These are phyloP conservation scores for Leccinum sublutescens DNA, from an alignment of 768 basidiomycete genomes.

Conservation along the genomic window DNA sequence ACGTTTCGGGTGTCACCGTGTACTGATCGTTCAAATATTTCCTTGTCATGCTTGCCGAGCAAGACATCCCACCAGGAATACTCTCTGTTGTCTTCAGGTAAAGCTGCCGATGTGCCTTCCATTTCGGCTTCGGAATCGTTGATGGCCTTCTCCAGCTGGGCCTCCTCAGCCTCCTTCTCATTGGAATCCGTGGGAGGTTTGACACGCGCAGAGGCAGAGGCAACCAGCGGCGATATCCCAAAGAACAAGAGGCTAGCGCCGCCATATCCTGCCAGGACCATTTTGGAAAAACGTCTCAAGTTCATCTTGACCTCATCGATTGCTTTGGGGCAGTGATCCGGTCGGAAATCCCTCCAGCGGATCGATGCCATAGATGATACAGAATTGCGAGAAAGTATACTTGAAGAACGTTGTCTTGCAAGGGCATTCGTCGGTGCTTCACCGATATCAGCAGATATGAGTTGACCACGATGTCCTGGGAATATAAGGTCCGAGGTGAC, in stretches of 20 bases:
- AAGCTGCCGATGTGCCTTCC: slow-evolving; percentile 38
- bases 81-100: slow-evolving; percentile 28
- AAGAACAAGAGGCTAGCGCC: slow-evolving; percentile 82
- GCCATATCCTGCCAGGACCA: slow-evolving; percentile 83
- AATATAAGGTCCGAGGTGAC: slow-evolving; percentile 74
- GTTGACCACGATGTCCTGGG: slow-evolving; percentile 64
- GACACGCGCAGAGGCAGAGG: slow-evolving; percentile 25
- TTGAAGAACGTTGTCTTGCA: slow-evolving; percentile 32
- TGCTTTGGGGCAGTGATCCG: slow-evolving; percentile 29
- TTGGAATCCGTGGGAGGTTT: slow-evolving; percentile 29
- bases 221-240: slow-evolving; percentile 49
- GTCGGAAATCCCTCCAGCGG: slow-evolving; percentile 23
- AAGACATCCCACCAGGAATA: slow-evolving; percentile 87
- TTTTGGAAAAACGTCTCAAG: slow-evolving; percentile 75
- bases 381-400: slow-evolving; percentile 25
- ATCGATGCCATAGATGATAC: slow-evolving; percentile 28
- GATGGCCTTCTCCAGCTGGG: slow-evolving; percentile 61
- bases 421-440: slow-evolving; percentile 41
- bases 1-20: slow-evolving; percentile 25
- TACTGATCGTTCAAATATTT: slow-evolving; percentile 72
- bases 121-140: slow-evolving; percentile 69
- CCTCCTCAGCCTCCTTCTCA: slow-evolving; percentile 56
- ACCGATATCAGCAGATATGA: slow-evolving; percentile 82
- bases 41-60: slow-evolving; percentile 76
- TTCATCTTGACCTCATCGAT: slow-evolving; percentile 61